A percentile compares a stretch with the other conserved stretches of the same genome.
Conservation (phyloP, 139 green algal species). For the Chlorella sorokiniana region DNA sequence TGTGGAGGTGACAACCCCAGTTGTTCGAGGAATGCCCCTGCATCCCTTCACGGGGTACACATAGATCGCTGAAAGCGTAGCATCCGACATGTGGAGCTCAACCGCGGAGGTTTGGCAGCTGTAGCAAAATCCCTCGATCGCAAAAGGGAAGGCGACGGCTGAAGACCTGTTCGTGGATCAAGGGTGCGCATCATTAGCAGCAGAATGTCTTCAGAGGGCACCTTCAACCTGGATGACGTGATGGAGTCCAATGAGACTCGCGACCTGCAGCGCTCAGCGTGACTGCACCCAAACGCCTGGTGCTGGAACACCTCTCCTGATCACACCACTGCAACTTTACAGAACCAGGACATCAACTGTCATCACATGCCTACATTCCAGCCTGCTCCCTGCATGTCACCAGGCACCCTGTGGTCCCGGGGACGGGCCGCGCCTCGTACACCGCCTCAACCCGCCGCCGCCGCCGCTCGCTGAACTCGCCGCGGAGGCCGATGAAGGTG, state of each 20-base stretch:
- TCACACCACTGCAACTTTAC: neutral
- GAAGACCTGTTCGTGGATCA: no score
- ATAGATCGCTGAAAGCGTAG: neutral
- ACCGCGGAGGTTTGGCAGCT: neutral
- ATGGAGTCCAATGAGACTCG: no score
- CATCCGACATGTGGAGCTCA: neutral
- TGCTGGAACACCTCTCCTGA: neutral
- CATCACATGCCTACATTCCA: constrained; percentile 35
- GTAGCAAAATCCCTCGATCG: no score
- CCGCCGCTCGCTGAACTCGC: constrained; percentile 74
- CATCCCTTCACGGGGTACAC: constrained; percentile 66
- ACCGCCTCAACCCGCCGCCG: constrained; percentile 81
- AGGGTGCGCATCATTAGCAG: no score
- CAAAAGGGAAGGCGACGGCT: no score
- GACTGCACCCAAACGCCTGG: no score
- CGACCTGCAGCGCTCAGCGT: no score
- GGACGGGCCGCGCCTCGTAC: constrained; percentile 80
- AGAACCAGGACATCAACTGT: neutral
- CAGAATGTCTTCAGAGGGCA: no score
- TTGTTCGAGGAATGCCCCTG: constrained; percentile 32
- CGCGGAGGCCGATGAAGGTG: constrained; percentile 86
- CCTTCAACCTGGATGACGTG: no score
- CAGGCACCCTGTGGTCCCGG: constrained; percentile 50
- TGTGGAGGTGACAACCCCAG: constrained; percentile 21
- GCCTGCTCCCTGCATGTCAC: neutral